Base-by-base conservation (phyloP, 2,329 filamentous ascomycete genomes). In the Aspergillus sp. region DNA sequence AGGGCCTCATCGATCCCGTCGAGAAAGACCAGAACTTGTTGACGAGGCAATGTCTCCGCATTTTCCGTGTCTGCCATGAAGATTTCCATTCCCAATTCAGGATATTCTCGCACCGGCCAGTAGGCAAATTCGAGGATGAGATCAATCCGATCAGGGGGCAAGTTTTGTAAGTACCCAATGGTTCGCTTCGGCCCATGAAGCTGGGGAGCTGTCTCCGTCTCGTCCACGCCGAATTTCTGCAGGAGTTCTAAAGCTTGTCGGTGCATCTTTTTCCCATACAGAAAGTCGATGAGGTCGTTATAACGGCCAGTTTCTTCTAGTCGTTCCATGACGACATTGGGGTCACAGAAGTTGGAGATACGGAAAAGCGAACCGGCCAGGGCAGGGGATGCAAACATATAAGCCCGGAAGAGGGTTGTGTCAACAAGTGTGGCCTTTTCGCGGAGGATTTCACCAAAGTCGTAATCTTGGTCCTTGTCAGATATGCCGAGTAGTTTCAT, bases 261-360 rank as follows among this genome's bases (percentile, higher is more conserved):
- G 66, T 98, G 93, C 33, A 97, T 77, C 64, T 86, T 90, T 71
- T 98, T 98, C 50, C 93, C 93, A 58, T 94, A 89, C 54, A 97
- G 83, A 62, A 98, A 98, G 64, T 97, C 91, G n/a, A 98, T 90
- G 2, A 98, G 74, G 68, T 97, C 91, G 40, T 85, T 91, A 66
- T 95, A 96, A 29, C 90, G 82, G 45, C 87, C 87, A 33, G 85
- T 88, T 62, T 95, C 88, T 47, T 95, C 82, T 5, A 98, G 73
- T 57, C 90, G 90, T 65, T 95, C 88, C 61, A 95, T 93, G 19
- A 98, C 91, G 3, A 97, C 93, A 28, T 88, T 85, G 0, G 93
- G 91, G 57, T 98, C 91, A 65, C 93, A 97, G 62, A 96, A 97
- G 64, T 98, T 98, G 60, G 90, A 85, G 40, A 97, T 88, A 26